Percentiles rank a stretch among this genome's conserved stretches.
Evolutionary conservation across 2,329 filamentous ascomycete genomes (phyloP).

Genomic region (Paraphaeosphaeria sporulosa): DNA sequence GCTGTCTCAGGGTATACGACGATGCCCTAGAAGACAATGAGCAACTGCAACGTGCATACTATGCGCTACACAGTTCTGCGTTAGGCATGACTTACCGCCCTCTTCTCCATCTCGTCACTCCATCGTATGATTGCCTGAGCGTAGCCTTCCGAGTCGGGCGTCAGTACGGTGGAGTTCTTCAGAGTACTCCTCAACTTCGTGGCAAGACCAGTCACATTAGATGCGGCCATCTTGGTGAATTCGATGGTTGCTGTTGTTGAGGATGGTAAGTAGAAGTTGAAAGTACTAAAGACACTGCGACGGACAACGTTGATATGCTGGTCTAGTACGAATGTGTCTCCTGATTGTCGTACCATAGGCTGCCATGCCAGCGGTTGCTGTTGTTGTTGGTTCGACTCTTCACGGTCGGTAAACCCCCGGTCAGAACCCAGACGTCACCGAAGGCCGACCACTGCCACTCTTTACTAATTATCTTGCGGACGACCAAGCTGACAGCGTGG

Average conservation of each 20-base stretch:
- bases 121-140: constrained; percentile 26
- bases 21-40: neutral
- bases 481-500: neutral
- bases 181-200: constrained; percentile 17
- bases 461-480: neutral
- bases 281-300: neutral
- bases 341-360: neutral
- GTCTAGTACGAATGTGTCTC: neutral
- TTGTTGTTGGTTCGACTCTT: neutral
- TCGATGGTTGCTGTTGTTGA: neutral
- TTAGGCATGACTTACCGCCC: constrained; percentile 20
- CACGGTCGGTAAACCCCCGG: neutral
- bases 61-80: neutral
- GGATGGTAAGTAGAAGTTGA: neutral
- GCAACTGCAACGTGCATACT: neutral
- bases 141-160: constrained; percentile 21
- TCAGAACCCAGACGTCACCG: neutral
- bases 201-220: constrained; percentile 3
- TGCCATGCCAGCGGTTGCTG: neutral
- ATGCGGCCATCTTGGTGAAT: neutral
- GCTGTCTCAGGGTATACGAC: constrained; percentile 5
- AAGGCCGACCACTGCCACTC: neutral
- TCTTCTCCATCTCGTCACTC: constrained; percentile 23
- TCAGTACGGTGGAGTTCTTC: constrained; percentile 20
- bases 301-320: constrained; percentile 5